Base-by-base conservation (phyloP, 1,139 yeast species). In the Ashbya aceris region DNA sequence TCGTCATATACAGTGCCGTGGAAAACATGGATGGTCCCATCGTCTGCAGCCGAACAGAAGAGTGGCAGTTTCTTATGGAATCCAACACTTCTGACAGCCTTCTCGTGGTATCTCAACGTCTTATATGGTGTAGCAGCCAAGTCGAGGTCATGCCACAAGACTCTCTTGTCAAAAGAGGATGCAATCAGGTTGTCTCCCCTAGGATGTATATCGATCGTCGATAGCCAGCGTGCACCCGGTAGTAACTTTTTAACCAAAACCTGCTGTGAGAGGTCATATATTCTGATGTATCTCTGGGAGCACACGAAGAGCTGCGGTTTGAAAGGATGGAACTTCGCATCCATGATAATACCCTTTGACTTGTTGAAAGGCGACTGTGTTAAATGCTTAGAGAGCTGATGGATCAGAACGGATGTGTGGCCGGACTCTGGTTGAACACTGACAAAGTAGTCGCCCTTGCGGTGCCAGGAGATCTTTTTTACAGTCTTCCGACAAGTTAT, bases 1-100 rank as follows among this genome's bases (percentile, higher is more conserved):
- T 91, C 98, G 61, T 91, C 97, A 64, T 89, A 91, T 9, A 93
- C 96, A 8, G 95, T 83, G 37, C 94, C 95, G 64, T 91, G 98
- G 86, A 93, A 86, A 28, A 93, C 84, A 67, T 93, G 95, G 52
- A 91, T 79, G 36, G 73, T 67, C 27, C 97, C 97, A 65, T 91
- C 99, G 63, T 91, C 99, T 27, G 95, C 80, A n/a, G 95, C 95
- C 29, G 95, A 83, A 50, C 96, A 87, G 68, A 93, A 91, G 49
- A 91, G 70, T 40, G 99, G 98, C 51, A 89, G 70, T 33, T 80
- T 80, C 58, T 82, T 84, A 68, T 91, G 99, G 77, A 82, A 91
- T 42, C 77, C 73, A 44, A 86, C 89, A 40, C 83, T 73, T 60
- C 98, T 78, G 30, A 91, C 96, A 2, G 98, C 98, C 66, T 83